phyloP scores from a whole-genome alignment of 495 filamentous ascomycete genomes.

The Xylaria intraflava region DNA sequence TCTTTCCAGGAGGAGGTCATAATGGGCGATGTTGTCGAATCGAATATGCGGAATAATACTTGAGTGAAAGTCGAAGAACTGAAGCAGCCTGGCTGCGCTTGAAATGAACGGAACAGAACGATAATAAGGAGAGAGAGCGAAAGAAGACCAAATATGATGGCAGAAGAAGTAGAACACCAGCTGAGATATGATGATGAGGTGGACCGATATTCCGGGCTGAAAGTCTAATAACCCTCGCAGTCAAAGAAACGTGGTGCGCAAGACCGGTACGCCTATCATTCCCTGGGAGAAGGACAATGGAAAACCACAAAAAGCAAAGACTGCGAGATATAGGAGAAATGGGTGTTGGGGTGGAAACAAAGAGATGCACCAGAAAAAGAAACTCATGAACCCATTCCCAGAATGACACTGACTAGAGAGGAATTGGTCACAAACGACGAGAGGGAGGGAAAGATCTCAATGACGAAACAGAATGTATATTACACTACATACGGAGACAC shows the following conservation, averaged over 20 bases:
- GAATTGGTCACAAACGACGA: conserved; percentile 2
- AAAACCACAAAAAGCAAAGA: not conserved
- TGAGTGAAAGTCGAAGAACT: not conserved
- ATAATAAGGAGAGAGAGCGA: not conserved
- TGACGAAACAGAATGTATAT: conserved; percentile 2
- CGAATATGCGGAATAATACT: not conserved
- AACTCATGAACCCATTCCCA: conserved; percentile 6
- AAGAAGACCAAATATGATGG: not conserved
- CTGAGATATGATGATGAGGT: not conserved
- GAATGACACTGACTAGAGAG: not conserved
- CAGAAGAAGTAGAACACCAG: not conserved
- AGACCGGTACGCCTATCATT: not conserved
- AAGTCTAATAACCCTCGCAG: not conserved
- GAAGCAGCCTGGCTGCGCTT: not conserved
- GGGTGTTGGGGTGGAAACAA: not conserved
- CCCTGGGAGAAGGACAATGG: conserved; percentile 1
- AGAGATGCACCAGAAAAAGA: not conserved
- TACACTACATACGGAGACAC: not conserved
- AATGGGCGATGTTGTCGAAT: not conserved
- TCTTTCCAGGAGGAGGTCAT: conserved; percentile 19
- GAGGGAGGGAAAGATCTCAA: not conserved
- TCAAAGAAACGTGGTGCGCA: not conserved
- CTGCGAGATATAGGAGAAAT: not conserved
- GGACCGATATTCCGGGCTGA: not conserved
- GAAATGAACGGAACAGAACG: not conserved